Conservation (phyloP, 352 stramenopile genomes). For the Phytophthora agathidicida region DNA sequence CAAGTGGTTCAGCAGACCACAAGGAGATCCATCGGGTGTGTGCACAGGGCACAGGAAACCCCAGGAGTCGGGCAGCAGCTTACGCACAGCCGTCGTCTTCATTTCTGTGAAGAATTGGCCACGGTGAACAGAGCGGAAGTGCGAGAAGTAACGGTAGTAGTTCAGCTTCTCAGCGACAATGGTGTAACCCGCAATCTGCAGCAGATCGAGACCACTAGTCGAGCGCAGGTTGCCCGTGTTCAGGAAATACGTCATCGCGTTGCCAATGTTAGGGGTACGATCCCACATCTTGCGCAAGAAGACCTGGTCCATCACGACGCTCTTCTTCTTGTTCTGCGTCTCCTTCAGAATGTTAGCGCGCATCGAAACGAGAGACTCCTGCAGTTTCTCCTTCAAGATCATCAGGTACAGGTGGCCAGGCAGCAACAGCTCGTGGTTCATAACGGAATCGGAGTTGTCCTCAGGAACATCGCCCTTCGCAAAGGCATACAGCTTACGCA, state of each 20-base stretch:
- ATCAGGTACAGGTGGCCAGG: slow-evolving; percentile 96
- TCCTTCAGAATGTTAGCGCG: slow-evolving; percentile 87
- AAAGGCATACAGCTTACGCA: slow-evolving; percentile 99
- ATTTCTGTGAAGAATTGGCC: slow-evolving; percentile 99
- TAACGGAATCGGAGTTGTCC: slow-evolving; percentile 99
- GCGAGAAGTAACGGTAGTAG: slow-evolving; percentile 98
- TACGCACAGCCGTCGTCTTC: slow-evolving; percentile 99
- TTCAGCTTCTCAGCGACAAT: slow-evolving; percentile 99
- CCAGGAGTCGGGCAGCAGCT: slow-evolving; percentile 99
- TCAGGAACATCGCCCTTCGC: slow-evolving; percentile 93
- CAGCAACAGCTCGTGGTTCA: slow-evolving; percentile 98
- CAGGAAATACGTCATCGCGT: slow-evolving; percentile 98
- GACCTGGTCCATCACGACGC: slow-evolving; percentile 78
- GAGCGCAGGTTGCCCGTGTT: slow-evolving; percentile 99
- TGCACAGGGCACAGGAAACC: slow-evolving; percentile 99
- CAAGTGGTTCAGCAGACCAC: slow-evolving; percentile 99
- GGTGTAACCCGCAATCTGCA: slow-evolving; percentile 98
- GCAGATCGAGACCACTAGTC: slow-evolving; percentile 97
- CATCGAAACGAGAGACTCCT: slow-evolving; percentile 90
- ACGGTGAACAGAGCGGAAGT: slow-evolving; percentile 99
- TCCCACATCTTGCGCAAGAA: slow-evolving; percentile 96
- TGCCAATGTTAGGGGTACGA: slow-evolving; percentile 87
- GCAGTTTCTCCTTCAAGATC: slow-evolving; percentile 99
- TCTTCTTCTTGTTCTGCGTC: slow-evolving; percentile 53
- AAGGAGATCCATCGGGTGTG: slow-evolving; percentile 99